Conservation (phyloP, 306 rosid genomes). For the Pterocarpus macrocarpus region DNA sequence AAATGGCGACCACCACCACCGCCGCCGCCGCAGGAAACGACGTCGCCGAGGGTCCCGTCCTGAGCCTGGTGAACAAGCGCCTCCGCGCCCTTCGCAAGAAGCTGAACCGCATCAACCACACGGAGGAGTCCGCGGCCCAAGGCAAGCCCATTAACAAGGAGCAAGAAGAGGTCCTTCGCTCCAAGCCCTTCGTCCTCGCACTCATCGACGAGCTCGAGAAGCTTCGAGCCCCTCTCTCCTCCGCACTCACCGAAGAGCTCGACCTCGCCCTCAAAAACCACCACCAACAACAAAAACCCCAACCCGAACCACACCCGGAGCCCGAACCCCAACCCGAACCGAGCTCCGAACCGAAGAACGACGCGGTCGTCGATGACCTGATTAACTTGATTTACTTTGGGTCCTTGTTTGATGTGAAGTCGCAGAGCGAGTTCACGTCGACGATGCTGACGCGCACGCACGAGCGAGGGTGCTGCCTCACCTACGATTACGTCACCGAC, state of each 20-base stretch:
- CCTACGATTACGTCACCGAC: slow-evolving; percentile 94
- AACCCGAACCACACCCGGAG: slow-evolving; percentile 23
- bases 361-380: slow-evolving; percentile 67
- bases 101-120: slow-evolving; percentile 70
- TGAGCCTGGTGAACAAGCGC: slow-evolving; percentile 91
- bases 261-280: slow-evolving; percentile 51
- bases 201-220: slow-evolving; percentile 93
- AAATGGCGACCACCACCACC: slow-evolving; percentile 69
- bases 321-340: not conserved
- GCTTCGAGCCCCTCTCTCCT: slow-evolving; percentile 83
- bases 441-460: slow-evolving; percentile 88
- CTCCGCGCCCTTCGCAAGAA: slow-evolving; percentile 86
- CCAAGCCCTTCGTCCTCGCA: slow-evolving; percentile 66
- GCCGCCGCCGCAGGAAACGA: slow-evolving; percentile 55
- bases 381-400: slow-evolving; percentile 90
- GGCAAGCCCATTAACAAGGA: slow-evolving; percentile 85
- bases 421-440: slow-evolving; percentile 87
- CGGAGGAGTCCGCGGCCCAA: slow-evolving; percentile 79
- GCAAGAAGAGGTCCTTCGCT: slow-evolving; percentile 84
- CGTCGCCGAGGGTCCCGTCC: slow-evolving; percentile 85
- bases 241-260: slow-evolving; percentile 77
- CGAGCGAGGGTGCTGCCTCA: slow-evolving; percentile 93
- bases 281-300: slow-evolving; percentile 42
- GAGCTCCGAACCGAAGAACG: slow-evolving; percentile 36
- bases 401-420: slow-evolving; percentile 84